A percentile compares a stretch with the other conserved stretches of the same genome.
Evolutionary conservation across 768 basidiomycete species (phyloP).

Genomic region (Leucocoprinus leucothites): DNA sequence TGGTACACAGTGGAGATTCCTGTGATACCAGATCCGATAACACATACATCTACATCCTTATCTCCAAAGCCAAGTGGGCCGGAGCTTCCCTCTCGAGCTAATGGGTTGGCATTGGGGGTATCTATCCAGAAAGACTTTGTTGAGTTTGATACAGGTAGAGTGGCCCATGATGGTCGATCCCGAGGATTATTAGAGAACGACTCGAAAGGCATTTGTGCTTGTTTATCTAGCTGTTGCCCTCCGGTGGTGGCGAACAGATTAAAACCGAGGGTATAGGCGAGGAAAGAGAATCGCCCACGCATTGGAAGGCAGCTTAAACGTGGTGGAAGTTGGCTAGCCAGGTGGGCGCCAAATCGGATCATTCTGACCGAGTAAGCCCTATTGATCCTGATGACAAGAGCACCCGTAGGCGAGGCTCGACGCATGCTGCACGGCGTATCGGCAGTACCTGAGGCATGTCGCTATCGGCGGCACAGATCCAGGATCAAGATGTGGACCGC

Average conservation of each 20-base stretch:
- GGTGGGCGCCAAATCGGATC: not conserved
- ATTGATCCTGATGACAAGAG: no score
- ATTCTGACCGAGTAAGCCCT: no score
- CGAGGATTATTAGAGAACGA: not conserved
- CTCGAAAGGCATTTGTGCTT: not conserved
- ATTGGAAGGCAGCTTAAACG: no score
- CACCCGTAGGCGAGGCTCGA: no score
- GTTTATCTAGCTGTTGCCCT: no score
- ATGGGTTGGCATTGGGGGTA: constrained; percentile 57
- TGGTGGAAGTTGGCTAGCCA: not conserved
- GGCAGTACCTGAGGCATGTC: no score
- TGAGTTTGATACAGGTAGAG: constrained; percentile 56
- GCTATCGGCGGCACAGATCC: no score
- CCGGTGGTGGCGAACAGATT: no score
- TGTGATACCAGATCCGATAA: constrained; percentile 80
- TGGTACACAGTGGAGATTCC: constrained; percentile 77
- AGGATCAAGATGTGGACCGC: no score
- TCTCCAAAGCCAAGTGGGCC: constrained; percentile 43
- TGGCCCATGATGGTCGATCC: constrained; percentile 3
- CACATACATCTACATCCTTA: constrained; percentile 63
- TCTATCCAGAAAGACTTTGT: constrained; percentile 76
- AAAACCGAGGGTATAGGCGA: no score
- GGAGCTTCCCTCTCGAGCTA: constrained; percentile 63
- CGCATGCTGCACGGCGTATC: no score
- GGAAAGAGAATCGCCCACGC: no score